A percentile compares a stretch with the other conserved stretches of the same genome.
These are phyloP conservation scores for Aspergillus incahuasiensis DNA, from an alignment of 495 filamentous ascomycete species.

Conservation along the genomic window DNA sequence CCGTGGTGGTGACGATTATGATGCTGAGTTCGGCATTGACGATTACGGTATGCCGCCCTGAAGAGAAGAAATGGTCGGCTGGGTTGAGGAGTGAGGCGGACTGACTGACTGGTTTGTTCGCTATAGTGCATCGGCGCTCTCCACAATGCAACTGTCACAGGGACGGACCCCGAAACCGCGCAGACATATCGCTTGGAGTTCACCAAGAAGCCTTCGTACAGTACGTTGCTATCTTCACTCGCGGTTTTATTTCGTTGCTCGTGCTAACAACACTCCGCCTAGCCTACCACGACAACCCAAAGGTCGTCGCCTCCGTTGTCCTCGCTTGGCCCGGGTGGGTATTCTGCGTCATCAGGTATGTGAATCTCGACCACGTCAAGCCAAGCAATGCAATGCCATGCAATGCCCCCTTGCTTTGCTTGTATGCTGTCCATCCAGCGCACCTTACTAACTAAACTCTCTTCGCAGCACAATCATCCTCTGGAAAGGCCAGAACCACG, in stretches of 20 bases:
- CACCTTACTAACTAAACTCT: background rate
- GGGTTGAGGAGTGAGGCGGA: no score
- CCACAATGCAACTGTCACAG: constrained; percentile 29
- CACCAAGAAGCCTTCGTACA: constrained; percentile 23
- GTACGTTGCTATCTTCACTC: constrained; percentile 22
- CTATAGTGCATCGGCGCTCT: constrained; percentile 36
- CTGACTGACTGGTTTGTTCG: no score
- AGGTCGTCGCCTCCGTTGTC: constrained; percentile 37
- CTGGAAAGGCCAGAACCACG: constrained; percentile 25
- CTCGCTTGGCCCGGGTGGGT: constrained; percentile 38
- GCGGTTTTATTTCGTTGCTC: no score
- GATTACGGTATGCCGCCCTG: constrained; percentile 35
- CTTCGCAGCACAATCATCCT: constrained; percentile 21
- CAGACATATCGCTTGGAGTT: constrained; percentile 22
- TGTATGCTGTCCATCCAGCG: no score
- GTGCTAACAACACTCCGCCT: constrained; percentile 21
- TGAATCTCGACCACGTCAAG: no score
- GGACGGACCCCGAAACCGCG: constrained; percentile 24
- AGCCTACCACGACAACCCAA: constrained; percentile 33
- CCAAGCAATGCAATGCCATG: no score
- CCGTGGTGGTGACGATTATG: constrained; percentile 36
- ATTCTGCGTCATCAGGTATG: constrained; percentile 24
- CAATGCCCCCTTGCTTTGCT: no score
- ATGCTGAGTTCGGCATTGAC: constrained; percentile 37
- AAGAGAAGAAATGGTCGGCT: no score